Evolutionary conservation across 2,329 filamentous ascomycete species (phyloP).

Genomic region (Rachicladosporium sp.): DNA sequence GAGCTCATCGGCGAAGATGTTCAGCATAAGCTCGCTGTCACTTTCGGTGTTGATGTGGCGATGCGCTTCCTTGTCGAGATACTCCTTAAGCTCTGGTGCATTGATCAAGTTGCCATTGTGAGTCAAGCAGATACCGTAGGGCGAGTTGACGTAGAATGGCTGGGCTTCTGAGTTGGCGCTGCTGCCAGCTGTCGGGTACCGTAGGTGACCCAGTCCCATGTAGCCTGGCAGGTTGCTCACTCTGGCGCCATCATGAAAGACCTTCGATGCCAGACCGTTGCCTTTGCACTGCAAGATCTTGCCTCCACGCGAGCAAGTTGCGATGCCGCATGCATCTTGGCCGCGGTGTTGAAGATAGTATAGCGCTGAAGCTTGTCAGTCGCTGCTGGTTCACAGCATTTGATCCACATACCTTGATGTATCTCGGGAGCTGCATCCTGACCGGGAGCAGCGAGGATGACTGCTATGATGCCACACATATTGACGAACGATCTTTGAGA

Average conservation of each 20-base stretch:
- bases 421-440: constrained; percentile 26
- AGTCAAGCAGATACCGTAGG: constrained; percentile 68
- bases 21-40: constrained; percentile 78
- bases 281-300: constrained; percentile 83
- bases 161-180: constrained; percentile 76
- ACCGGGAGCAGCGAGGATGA: constrained; percentile 33
- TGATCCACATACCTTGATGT: constrained; percentile 16
- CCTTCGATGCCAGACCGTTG: constrained; percentile 73
- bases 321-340: constrained; percentile 81
- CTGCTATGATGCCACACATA: constrained; percentile 41
- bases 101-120: constrained; percentile 90
- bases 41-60: constrained; percentile 85
- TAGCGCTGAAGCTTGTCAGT: constrained; percentile 14
- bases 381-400: constrained; percentile 31
- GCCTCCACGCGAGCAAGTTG: constrained; percentile 61
- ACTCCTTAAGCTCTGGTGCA: constrained; percentile 54
- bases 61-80: constrained; percentile 65
- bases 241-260: constrained; percentile 69
- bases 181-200: constrained; percentile 83
- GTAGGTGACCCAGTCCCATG: constrained; percentile 75
- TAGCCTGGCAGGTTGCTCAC: constrained; percentile 66
- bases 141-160: constrained; percentile 81
- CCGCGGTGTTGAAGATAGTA: constrained; percentile 47
- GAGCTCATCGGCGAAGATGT: constrained; percentile 74
- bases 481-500: constrained; percentile 9